Evolutionary conservation across 2,329 filamentous ascomycete species (phyloP).

Genomic region (Kalaharituber pfeilii): DNA sequence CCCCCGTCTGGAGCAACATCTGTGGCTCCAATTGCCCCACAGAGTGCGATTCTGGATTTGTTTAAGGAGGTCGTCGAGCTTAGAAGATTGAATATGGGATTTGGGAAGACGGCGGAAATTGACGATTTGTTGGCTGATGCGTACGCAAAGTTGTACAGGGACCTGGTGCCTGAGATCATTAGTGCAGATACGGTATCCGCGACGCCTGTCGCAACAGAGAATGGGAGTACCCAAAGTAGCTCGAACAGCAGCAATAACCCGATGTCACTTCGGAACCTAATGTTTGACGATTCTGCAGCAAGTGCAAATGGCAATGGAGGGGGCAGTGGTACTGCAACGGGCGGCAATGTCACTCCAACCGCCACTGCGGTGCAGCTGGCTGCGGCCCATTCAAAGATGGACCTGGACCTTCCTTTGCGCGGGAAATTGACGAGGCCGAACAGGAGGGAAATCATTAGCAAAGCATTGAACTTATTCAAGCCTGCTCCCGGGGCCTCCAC

Average conservation of each 20-base stretch:
- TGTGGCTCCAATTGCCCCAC: constrained; percentile 4
- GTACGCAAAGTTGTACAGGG: constrained; percentile 59
- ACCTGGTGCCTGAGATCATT: constrained; percentile 42
- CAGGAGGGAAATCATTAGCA: constrained; percentile 19
- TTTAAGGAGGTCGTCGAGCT: constrained; percentile 50
- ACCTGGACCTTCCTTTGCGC: constrained; percentile 17
- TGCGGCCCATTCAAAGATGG: constrained; percentile 17
- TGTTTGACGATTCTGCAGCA: constrained; percentile 11
- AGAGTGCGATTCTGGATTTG: constrained; percentile 37
- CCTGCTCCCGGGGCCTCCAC: not conserved
- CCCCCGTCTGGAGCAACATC: constrained; percentile 3
- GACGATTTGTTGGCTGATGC: constrained; percentile 89
- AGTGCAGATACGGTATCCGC: constrained; percentile 33
- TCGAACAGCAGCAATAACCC: constrained; percentile 14
- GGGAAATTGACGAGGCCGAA: constrained; percentile 20
- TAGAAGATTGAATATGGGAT: constrained; percentile 63
- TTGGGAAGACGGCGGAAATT: constrained; percentile 71
- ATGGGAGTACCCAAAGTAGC: not conserved
- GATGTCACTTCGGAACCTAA: constrained; percentile 22
- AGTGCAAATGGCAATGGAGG: not conserved
- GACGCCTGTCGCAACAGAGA: constrained; percentile 28
- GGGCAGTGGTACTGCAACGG: not conserved
- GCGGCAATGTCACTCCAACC: constrained; percentile 1
- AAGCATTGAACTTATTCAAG: constrained; percentile 16
- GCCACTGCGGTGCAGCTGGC: constrained; percentile 12